These are phyloP conservation scores for Rosa persica DNA, from an alignment of 306 rosid genomes.

Conservation along the genomic window DNA sequence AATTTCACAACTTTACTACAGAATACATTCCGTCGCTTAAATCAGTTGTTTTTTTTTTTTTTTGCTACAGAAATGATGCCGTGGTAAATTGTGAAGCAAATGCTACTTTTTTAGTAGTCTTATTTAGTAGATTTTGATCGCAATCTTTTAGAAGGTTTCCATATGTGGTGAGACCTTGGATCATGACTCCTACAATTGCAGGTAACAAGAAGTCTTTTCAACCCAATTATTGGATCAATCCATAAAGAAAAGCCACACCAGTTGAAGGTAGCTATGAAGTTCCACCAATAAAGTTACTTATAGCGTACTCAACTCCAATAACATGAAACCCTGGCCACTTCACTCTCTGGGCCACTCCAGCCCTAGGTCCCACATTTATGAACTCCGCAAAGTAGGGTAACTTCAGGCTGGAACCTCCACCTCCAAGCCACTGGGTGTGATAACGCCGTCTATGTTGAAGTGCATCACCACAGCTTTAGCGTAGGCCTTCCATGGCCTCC, in stretches of 20 bases:
- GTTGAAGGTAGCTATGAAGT: slow-evolving; percentile 52
- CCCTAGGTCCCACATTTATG: slow-evolving; percentile 38
- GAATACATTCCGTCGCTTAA: too few species aligned
- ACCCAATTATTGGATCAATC: slow-evolving; percentile 2
- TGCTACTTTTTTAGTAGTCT: too few species aligned
- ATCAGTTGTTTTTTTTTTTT: too few species aligned
- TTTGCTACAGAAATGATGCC: too few species aligned
- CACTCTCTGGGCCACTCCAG: slow-evolving; percentile 36
- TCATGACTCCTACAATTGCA: background rate
- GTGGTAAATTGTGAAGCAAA: too few species aligned
- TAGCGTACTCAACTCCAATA: slow-evolving; percentile 34
- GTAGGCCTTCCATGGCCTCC: slow-evolving; percentile 56
- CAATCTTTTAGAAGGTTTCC: too few species aligned
- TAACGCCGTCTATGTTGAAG: slow-evolving; percentile 32
- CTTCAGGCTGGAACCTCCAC: slow-evolving; percentile 21
- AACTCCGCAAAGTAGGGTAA: slow-evolving; percentile 46
- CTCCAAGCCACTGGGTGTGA: slow-evolving; percentile 35
- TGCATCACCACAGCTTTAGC: slow-evolving; percentile 46
- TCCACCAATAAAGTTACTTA: slow-evolving; percentile 38
- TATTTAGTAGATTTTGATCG: too few species aligned
- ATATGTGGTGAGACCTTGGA: too few species aligned
- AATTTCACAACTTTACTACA: too few species aligned
- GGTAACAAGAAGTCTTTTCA: background rate
- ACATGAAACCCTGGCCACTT: slow-evolving; percentile 48
- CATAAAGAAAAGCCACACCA: slow-evolving; percentile 35